Conservation (phyloP, 1,139 yeast species). For the Taphrina pruni region DNA sequence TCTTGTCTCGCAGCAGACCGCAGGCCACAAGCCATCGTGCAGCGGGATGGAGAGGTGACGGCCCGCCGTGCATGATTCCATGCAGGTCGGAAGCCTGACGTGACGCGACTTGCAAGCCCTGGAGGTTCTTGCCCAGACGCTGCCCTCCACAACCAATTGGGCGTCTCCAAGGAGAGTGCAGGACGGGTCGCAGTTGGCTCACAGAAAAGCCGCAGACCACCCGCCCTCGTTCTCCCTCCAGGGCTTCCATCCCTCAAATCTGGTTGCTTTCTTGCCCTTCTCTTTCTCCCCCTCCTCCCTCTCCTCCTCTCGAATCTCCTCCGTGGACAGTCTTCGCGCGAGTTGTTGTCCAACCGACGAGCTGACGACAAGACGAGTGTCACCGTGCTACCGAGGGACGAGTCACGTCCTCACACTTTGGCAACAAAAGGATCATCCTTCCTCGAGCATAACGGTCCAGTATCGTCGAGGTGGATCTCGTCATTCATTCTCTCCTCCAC, state of each 20-base stretch:
- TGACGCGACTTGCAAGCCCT: no score
- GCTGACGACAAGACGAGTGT: background rate
- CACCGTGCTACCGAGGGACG: background rate
- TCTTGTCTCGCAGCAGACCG: no score
- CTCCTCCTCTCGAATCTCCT: slow-evolving; percentile 14
- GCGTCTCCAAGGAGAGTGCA: no score
- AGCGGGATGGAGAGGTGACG: slow-evolving; percentile 5
- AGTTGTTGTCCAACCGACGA: background rate
- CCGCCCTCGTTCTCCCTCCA: background rate
- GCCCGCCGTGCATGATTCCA: slow-evolving; percentile 4
- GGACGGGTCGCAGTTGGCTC: no score
- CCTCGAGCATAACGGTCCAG: background rate
- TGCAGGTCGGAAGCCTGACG: no score
- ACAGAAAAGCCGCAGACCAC: no score
- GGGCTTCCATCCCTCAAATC: background rate
- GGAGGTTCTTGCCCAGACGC: no score
- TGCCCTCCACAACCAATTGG: no score
- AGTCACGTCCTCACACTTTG: background rate
- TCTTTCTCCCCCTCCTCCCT: background rate
- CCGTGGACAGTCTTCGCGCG: slow-evolving; percentile 1
- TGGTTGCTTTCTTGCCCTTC: background rate
- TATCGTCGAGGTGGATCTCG: slow-evolving; percentile 10
- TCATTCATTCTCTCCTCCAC: slow-evolving; percentile 13
- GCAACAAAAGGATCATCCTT: slow-evolving; percentile 4
- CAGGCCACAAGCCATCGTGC: background rate